Percentiles rank a stretch among this genome's conserved stretches.
phyloP scores from a whole-genome alignment of 306 rosid genomes.

The Trifolium pratense region DNA sequence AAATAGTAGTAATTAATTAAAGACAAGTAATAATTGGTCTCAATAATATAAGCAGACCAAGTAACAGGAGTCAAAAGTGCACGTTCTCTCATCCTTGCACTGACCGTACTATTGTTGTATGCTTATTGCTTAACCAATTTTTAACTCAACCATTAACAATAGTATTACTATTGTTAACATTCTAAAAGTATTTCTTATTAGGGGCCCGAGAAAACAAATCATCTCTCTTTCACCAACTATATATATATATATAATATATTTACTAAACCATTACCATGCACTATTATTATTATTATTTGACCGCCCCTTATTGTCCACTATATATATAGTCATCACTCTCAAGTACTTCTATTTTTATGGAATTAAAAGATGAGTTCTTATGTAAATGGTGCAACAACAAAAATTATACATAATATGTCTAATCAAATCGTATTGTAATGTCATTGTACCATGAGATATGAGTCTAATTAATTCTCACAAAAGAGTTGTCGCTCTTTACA shows the following conservation, averaged over 20 bases:
- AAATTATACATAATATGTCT: too few species aligned
- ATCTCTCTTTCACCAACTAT: constrained; percentile 44
- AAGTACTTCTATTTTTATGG: too few species aligned
- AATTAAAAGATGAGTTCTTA: too few species aligned
- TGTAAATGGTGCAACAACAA: too few species aligned
- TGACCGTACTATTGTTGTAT: not conserved
- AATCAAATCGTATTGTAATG: too few species aligned
- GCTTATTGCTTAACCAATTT: not conserved
- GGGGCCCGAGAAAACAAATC: constrained; percentile 80
- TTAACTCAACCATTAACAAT: not conserved
- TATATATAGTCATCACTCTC: not conserved
- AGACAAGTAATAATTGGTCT: constrained; percentile 35
- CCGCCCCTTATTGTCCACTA: constrained; percentile 40
- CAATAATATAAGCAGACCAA: constrained; percentile 41
- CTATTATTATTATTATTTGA: constrained; percentile 39
- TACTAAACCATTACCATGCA: constrained; percentile 8
- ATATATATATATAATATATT: too few species aligned
- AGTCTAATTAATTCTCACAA: too few species aligned
- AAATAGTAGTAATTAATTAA: constrained; percentile 24
- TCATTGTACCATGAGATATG: too few species aligned
- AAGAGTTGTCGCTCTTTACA: too few species aligned
- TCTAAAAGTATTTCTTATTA: constrained; percentile 43
- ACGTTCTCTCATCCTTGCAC: constrained; percentile 2
- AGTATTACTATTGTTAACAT: not conserved
- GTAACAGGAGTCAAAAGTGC: constrained; percentile 25